phyloP scores from a whole-genome alignment of 371 early-diverging fungal species.

The Syncephalis fuscata region DNA sequence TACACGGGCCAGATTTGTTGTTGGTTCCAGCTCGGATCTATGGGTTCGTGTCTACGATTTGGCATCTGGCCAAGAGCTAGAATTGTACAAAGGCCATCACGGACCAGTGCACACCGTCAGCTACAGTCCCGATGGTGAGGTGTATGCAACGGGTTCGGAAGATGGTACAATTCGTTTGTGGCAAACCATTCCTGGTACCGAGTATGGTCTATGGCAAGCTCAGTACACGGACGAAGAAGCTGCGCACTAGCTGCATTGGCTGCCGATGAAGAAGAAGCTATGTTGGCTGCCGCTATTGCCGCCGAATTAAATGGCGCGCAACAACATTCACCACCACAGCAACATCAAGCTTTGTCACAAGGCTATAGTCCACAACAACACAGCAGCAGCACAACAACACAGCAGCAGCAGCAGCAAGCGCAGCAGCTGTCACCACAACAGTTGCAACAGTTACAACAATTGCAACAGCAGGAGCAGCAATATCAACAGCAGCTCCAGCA shows the following conservation, averaged over 20 bases:
- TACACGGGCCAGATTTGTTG: slow-evolving; percentile 50
- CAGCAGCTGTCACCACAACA: not conserved
- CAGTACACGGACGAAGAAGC: slow-evolving; percentile 11
- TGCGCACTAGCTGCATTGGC: slow-evolving; percentile 5
- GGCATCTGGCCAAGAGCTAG: slow-evolving; percentile 43
- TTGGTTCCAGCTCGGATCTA: slow-evolving; percentile 56
- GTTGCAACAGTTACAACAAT: not conserved
- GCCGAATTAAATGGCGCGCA: not conserved
- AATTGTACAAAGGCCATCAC: slow-evolving; percentile 76
- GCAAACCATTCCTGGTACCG: slow-evolving; percentile 47
- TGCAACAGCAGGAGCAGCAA: not conserved
- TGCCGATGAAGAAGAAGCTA: too few relatives aligned
- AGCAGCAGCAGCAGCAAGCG: not conserved
- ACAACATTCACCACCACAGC: not conserved
- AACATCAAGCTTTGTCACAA: not conserved
- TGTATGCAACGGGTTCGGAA: slow-evolving; percentile 79
- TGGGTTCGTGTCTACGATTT: slow-evolving; percentile 70
- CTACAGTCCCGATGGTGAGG: slow-evolving; percentile 77
- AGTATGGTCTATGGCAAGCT: slow-evolving; percentile 59
- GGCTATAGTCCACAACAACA: too few relatives aligned
- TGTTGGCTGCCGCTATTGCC: too few relatives aligned
- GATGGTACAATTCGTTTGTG: slow-evolving; percentile 64
- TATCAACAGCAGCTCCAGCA: slow-evolving; percentile 1
- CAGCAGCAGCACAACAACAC: not conserved
- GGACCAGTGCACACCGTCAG: slow-evolving; percentile 74